Conservation (phyloP, 768 basidiomycete genomes). For the Lentinula aciculospora region DNA sequence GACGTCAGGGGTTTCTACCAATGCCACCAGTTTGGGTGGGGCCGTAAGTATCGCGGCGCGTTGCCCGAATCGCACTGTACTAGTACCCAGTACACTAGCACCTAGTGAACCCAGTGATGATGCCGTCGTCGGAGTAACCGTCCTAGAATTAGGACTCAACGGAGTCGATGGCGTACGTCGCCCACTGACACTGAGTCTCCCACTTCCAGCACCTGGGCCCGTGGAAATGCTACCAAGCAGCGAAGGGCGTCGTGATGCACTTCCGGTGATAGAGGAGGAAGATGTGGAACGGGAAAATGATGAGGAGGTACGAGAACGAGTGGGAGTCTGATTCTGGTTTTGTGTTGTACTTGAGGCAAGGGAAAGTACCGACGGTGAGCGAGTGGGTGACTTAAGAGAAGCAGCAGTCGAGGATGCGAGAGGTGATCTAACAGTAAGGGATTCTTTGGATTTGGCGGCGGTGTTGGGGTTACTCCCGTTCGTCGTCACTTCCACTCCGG, state of each 20-base stretch:
- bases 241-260: constrained; percentile 10
- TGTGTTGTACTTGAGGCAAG: constrained; percentile 12
- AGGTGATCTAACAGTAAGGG: neutral
- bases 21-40: constrained; percentile 76
- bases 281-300: constrained; percentile 51
- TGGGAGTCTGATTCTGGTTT: constrained; percentile 23
- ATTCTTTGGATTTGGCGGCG: neutral
- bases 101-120: constrained; percentile 16
- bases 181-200: constrained; percentile 19
- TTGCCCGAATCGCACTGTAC: constrained; percentile 47
- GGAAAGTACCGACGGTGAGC: constrained; percentile 12
- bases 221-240: constrained; percentile 8
- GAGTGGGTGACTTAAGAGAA: constrained; percentile 12
- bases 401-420: neutral
- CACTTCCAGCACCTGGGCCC: neutral
- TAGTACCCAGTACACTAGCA: constrained; percentile 21
- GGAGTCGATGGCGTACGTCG: constrained; percentile 39
- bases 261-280: constrained; percentile 33
- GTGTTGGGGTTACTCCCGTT: neutral
- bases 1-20: constrained; percentile 85
- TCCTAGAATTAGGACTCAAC: constrained; percentile 42
- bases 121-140: constrained; percentile 31
- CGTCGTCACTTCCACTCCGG: neutral
- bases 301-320: constrained; percentile 43
- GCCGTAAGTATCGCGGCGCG: constrained; percentile 74